phyloP scores from a whole-genome alignment of 2,329 filamentous ascomycete species.

The Venturia effusa region DNA sequence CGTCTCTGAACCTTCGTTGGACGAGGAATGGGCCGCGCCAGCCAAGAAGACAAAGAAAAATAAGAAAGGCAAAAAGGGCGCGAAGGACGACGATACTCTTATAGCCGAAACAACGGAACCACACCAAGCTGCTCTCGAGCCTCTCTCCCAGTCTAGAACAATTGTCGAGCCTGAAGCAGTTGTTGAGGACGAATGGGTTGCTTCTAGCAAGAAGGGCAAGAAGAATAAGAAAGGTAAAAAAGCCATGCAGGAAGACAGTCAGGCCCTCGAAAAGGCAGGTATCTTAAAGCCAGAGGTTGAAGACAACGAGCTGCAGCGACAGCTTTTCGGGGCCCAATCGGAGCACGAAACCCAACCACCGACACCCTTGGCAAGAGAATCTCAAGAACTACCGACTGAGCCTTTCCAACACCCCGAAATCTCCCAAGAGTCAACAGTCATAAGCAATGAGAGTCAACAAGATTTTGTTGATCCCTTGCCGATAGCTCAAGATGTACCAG shows the following conservation, averaged over 20 bases:
- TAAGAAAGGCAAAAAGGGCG: constrained; percentile 13
- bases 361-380: neutral
- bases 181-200: constrained; percentile 19
- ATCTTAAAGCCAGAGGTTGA: neutral
- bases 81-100: constrained; percentile 2
- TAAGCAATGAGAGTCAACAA: neutral
- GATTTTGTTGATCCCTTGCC: neutral
- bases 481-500: neutral
- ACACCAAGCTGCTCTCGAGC: neutral
- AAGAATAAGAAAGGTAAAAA: constrained; percentile 9
- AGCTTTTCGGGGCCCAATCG: neutral
- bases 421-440: neutral
- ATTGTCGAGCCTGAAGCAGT: constrained; percentile 12
- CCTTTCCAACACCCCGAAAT: neutral
- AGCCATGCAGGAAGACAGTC: neutral
- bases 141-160: no score
- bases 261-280: neutral
- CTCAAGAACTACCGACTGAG: neutral
- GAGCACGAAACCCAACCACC: neutral
- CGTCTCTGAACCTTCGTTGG: constrained; percentile 13
- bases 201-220: constrained; percentile 14
- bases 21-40: neutral
- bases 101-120: neutral
- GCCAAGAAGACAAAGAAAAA: constrained; percentile 12
- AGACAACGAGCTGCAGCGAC: neutral